Evolutionary conservation across 352 stramenopile species (phyloP).

Genomic region (Pilasporangium apinafurcum): DNA sequence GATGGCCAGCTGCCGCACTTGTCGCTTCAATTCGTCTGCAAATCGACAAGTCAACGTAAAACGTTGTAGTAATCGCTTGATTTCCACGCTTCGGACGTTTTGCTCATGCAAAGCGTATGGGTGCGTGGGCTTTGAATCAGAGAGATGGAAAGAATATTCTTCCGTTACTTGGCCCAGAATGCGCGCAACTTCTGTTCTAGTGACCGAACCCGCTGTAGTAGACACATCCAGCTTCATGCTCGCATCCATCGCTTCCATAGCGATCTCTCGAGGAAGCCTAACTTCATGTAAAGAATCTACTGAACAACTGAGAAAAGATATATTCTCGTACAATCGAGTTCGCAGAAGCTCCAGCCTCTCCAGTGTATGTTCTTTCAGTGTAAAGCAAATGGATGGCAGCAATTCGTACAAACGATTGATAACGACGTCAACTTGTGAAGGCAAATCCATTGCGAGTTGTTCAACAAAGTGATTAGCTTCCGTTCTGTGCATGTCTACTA

Average conservation of each 20-base stretch:
- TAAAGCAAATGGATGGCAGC: constrained; percentile 36
- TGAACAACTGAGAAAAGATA: constrained; percentile 33
- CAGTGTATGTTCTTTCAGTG: constrained; percentile 29
- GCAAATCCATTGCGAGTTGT: constrained; percentile 8
- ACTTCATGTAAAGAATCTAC: constrained; percentile 7
- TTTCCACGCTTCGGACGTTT: constrained; percentile 14
- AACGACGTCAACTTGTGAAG: constrained; percentile 13
- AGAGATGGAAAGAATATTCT: constrained; percentile 22
- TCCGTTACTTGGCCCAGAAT: constrained; percentile 26
- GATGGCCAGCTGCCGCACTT: constrained; percentile 13
- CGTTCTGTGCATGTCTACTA: constrained; percentile 21
- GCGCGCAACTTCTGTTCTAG: constrained; percentile 19
- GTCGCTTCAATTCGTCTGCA: constrained; percentile 18
- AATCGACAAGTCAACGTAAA: constrained; percentile 27
- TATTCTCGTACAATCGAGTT: constrained; percentile 16
- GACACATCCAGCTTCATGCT: constrained; percentile 9
- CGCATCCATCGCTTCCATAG: constrained; percentile 19
- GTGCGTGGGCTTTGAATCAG: constrained; percentile 3
- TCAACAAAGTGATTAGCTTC: constrained; percentile 32
- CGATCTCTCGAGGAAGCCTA: constrained; percentile 9
- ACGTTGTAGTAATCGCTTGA: constrained; percentile 19
- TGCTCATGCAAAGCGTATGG: constrained; percentile 18
- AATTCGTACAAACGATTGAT: constrained; percentile 21
- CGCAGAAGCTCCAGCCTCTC: constrained; percentile 26
- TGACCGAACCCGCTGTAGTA: background rate